phyloP scores from a whole-genome alignment of 2,329 filamentous ascomycete species.

The Pseudocercospora fijiensis region DNA sequence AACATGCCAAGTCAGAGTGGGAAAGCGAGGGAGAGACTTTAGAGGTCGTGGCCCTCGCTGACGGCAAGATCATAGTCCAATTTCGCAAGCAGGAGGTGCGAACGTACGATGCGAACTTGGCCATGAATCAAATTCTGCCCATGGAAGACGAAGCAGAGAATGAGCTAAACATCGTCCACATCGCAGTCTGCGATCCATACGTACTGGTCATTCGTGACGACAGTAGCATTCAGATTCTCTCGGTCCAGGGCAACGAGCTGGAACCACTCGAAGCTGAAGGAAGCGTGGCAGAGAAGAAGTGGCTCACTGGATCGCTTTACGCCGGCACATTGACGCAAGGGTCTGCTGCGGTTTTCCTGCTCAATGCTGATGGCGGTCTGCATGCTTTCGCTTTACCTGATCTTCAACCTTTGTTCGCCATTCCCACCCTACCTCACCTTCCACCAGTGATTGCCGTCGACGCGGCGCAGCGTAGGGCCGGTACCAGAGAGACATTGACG shows the following conservation, averaged over 20 bases:
- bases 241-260: conserved; percentile 72
- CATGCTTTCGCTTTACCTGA: conserved; percentile 76
- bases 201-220: conserved; percentile 82
- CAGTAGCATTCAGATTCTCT: conserved; percentile 72
- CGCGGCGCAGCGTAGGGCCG: conserved; percentile 66
- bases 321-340: conserved; percentile 56
- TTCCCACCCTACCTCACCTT: conserved; percentile 74
- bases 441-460: conserved; percentile 74
- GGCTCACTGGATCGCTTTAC: conserved; percentile 83
- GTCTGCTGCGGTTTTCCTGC: conserved; percentile 70
- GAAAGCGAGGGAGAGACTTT: conserved; percentile 86
- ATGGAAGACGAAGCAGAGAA: conserved; percentile 85
- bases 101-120: conserved; percentile 90
- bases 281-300: conserved; percentile 69
- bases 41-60: conserved; percentile 79
- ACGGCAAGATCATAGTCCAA: conserved; percentile 78
- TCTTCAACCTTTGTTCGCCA: conserved; percentile 69
- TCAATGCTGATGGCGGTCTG: conserved; percentile 68
- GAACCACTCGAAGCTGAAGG: conserved; percentile 50
- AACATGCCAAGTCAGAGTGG: conserved; percentile 81
- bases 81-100: conserved; percentile 82
- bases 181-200: conserved; percentile 84
- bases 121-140: conserved; percentile 84
- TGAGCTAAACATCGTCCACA: conserved; percentile 73
- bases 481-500: conserved; percentile 68